Evolutionary conservation across 805 yeast species (phyloP).

Genomic region (Teunomyces stri): DNA sequence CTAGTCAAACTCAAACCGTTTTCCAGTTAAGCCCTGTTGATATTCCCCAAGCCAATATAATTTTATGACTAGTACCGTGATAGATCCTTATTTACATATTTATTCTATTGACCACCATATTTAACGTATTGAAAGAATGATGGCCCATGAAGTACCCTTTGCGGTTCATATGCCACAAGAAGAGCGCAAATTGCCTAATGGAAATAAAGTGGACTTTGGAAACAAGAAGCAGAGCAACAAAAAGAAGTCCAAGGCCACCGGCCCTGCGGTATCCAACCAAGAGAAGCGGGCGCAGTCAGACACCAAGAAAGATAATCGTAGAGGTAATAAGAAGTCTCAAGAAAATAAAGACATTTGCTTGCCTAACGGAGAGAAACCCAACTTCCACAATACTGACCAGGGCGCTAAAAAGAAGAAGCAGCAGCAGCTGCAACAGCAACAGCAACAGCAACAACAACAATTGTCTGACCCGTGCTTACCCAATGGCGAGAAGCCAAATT

Average conservation of each 20-base stretch:
- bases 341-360: slow-evolving; percentile 14
- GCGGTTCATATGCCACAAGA: slow-evolving; percentile 16
- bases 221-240: slow-evolving; percentile 10
- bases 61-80: not conserved
- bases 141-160: slow-evolving; percentile 35
- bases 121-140: slow-evolving; percentile 15
- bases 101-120: not conserved
- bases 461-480: slow-evolving; percentile 19
- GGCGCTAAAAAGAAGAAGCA: slow-evolving; percentile 7
- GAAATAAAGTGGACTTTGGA: slow-evolving; percentile 31
- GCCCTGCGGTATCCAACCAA: not conserved
- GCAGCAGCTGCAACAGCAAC: slow-evolving; percentile 3
- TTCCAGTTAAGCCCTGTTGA: slow-evolving; percentile 1
- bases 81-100: not conserved
- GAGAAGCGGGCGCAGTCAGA: not conserved
- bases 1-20: not conserved
- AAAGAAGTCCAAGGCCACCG: slow-evolving; percentile 2
- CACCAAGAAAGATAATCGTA: slow-evolving; percentile 4
- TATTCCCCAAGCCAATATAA: not conserved
- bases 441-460: slow-evolving; percentile 3
- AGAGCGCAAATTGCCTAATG: slow-evolving; percentile 27
- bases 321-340: slow-evolving; percentile 1
- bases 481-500: slow-evolving; percentile 30
- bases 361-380: slow-evolving; percentile 31
- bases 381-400: slow-evolving; percentile 17